Conservation (phyloP, 2,329 filamentous ascomycete genomes). For the Exutisphaerella laricina region DNA sequence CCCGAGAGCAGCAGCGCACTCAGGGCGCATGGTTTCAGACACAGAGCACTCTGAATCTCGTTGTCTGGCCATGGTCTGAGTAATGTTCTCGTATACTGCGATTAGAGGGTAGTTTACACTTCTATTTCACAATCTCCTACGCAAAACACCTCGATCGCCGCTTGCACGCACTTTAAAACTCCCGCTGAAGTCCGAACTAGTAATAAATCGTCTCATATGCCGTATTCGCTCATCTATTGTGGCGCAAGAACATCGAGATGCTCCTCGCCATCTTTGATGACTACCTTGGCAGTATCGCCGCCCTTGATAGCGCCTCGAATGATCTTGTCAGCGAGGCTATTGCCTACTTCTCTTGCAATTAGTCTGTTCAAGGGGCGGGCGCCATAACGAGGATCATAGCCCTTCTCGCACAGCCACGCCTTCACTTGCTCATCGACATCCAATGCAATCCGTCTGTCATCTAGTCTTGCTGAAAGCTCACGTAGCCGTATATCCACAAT, state of each 20-base stretch:
- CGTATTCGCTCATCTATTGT: background rate
- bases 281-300: conserved; percentile 67
- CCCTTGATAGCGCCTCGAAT: conserved; percentile 76
- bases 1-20: no score
- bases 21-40: no score
- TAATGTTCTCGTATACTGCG: no score
- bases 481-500: conserved; percentile 88
- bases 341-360: conserved; percentile 84
- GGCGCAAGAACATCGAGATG: conserved; percentile 27
- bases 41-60: no score
- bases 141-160: background rate
- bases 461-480: conserved; percentile 76
- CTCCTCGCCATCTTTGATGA: conserved; percentile 55
- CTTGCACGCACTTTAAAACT: background rate
- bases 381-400: conserved; percentile 88
- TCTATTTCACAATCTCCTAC: background rate
- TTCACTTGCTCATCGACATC: conserved; percentile 66
- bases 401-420: conserved; percentile 80
- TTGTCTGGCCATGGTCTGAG: no score
- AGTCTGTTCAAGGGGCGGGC: conserved; percentile 85
- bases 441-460: conserved; percentile 77
- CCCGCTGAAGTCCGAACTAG: background rate
- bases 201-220: no score
- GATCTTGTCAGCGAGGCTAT: conserved; percentile 82
- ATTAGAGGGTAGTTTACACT: background rate